These are phyloP conservation scores for Mycena galopus DNA, from an alignment of 768 basidiomycete genomes.

Conservation along the genomic window DNA sequence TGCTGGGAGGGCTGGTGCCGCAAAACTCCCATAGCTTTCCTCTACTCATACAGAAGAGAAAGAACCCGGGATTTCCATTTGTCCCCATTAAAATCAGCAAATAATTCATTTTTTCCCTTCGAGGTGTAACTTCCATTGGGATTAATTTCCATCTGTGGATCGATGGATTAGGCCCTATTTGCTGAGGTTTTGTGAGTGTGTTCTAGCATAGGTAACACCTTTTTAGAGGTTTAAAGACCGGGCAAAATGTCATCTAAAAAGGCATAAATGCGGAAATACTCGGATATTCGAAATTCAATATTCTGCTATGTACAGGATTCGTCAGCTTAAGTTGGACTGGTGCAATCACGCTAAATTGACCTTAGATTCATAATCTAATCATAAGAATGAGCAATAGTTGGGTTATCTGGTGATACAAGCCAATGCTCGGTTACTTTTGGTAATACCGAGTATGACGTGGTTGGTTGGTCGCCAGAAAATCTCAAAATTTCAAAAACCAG, in stretches of 20 bases:
- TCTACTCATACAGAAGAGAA: neutral
- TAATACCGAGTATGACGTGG: no score
- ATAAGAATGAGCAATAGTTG: no score
- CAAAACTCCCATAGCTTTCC: neutral
- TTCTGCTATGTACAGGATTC: neutral
- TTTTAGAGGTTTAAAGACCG: neutral
- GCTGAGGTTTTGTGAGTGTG: neutral
- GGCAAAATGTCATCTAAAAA: neutral
- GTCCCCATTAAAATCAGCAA: neutral
- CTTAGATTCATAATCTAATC: no score
- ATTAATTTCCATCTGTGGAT: no score
- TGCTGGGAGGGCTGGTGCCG: neutral
- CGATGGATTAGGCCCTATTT: no score
- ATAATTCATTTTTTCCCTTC: neutral
- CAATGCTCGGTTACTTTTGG: no score
- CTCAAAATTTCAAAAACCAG: no score
- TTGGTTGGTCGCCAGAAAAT: no score
- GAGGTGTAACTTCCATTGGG: neutral
- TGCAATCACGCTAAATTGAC: no score
- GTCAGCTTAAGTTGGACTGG: neutral
- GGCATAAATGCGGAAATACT: neutral
- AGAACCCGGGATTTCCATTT: neutral
- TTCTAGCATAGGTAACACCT: neutral
- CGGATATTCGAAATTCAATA: neutral
- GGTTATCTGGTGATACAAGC: no score